Base-by-base conservation (phyloP, 768 basidiomycete species). In the Cyclocybe aegerita region DNA sequence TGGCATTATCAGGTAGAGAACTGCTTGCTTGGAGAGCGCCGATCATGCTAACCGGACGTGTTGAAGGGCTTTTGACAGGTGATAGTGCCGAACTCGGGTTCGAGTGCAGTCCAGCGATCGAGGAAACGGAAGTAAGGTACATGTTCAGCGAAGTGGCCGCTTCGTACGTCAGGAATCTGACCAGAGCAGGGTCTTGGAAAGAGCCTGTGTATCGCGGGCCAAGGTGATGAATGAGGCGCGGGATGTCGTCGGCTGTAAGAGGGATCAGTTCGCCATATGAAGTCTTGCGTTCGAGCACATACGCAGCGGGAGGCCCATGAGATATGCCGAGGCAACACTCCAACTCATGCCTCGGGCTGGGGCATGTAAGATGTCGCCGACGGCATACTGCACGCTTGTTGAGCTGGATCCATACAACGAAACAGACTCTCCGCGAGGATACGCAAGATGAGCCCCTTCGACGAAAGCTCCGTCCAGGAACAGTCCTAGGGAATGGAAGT, bases 91-190 rank as follows among this genome's bases (percentile, higher is more conserved):
- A 23, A 23, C 23, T 23, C 23, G 23, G 23, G 23, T 23, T 23
- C 23, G 23, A 23, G 5, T 23, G 29, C 12, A 46, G n/a, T 12
- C 46, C 37, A 39, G 46, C 16, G n/a, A 37, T 65, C n/a, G 75
- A 59, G 9, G 73, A 68, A 37, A 76, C 60, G 33, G 71, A 77
- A 31, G 76, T 73, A 12, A 94, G 69, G 56, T 83, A 83, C 75
- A 93, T 89, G 61, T 89, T 92, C 46, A 93, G 74, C 0, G 90
- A 90, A 0, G 91, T 90, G 4, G 86, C 82, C 0, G 88, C 88
- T 56, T 91, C 88, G 64, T 93, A 94, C 0, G 91, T 94, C 42
- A 93, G 70, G 63, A 92, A 92, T 39, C 80, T 84, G 55, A 83
- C 72, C 33, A 93, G 75, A 2, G 78, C 63, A 7, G 75, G 76